Conservation (phyloP, 345 rosid genomes). For the Turritis glabra region DNA sequence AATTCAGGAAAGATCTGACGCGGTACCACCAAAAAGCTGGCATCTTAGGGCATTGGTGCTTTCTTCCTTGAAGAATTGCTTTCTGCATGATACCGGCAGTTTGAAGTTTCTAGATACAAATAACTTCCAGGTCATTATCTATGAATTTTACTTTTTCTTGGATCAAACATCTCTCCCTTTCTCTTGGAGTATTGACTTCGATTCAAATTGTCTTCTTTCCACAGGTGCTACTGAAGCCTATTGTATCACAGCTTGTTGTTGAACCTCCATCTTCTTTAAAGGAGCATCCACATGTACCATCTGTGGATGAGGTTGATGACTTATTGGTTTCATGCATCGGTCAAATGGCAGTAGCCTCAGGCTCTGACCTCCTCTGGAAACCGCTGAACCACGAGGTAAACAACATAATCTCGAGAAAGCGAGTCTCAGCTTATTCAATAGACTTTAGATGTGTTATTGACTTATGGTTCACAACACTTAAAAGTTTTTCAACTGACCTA, state of each 20-base stretch:
- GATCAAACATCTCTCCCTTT: background rate
- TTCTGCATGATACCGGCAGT: conserved; percentile 73
- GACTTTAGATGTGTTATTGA: background rate
- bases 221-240: conserved; percentile 83
- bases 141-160: background rate
- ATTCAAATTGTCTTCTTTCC: background rate
- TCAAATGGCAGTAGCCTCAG: conserved; percentile 93
- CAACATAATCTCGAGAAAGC: conserved; percentile 5
- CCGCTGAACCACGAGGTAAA: conserved; percentile 90
- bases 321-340: conserved; percentile 72
- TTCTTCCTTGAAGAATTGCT: conserved; percentile 81
- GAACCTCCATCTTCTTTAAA: conserved; percentile 66
- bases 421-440: background rate
- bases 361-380: conserved; percentile 89
- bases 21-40: conserved; percentile 58
- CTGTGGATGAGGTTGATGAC: conserved; percentile 75
- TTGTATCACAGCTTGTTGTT: conserved; percentile 65
- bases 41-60: conserved; percentile 75
- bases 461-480: background rate
- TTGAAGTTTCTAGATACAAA: conserved; percentile 79
- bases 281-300: conserved; percentile 59
- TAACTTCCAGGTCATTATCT: conserved; percentile 67
- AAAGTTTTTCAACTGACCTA: background rate
- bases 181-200: background rate
- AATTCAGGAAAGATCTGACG: conserved; percentile 47